Percentiles rank a stretch among this genome's conserved stretches.
These are phyloP conservation scores for Typha latifolia DNA, from an alignment of 176 grass and related monocot genomes.

Conservation along the genomic window DNA sequence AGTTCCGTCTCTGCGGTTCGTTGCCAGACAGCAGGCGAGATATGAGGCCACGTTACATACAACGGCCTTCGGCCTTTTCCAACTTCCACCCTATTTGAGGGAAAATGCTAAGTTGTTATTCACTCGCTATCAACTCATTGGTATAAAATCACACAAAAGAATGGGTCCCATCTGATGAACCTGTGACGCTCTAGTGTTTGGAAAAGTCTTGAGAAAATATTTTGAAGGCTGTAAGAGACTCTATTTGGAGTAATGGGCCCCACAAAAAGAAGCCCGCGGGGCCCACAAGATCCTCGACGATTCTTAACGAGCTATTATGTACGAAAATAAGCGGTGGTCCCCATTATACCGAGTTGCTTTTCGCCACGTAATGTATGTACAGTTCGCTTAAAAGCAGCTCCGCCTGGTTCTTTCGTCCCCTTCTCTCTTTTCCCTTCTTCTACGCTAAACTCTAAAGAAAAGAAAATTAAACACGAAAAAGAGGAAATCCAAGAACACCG, in stretches of 20 bases:
- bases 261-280: background rate
- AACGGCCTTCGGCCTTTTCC: background rate
- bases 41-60: too few relatives aligned
- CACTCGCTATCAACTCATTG: too few relatives aligned
- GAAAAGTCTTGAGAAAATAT: too few relatives aligned
- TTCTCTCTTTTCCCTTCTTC: background rate
- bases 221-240: background rate
- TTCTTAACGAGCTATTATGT: background rate
- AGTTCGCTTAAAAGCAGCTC: background rate
- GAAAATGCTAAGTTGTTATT: too few relatives aligned
- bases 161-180: too few relatives aligned
- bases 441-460: background rate
- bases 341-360: background rate
- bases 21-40: background rate
- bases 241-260: background rate
- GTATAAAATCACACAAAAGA: too few relatives aligned
- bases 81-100: background rate
- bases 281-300: background rate
- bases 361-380: background rate
- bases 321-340: background rate
- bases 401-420: background rate
- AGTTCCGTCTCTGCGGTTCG: background rate
- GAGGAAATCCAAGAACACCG: background rate
- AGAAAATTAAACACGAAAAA: background rate
- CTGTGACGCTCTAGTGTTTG: too few relatives aligned